Percentiles rank a stretch among this genome's conserved stretches.
Conservation (phyloP, 192 early-diverging fungal genomes). For the Diversispora epigaea region DNA sequence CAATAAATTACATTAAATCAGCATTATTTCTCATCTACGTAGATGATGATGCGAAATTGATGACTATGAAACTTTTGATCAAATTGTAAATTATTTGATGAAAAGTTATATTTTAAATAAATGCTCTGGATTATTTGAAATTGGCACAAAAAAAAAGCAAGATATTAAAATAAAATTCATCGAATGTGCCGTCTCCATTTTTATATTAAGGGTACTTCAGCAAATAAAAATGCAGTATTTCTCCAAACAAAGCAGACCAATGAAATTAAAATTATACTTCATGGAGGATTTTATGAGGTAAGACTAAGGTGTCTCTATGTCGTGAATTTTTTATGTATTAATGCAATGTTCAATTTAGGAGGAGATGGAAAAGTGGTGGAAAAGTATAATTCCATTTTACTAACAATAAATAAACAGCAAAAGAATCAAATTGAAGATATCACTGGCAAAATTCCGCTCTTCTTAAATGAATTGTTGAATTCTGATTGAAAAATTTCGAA, state of each 20-base stretch:
- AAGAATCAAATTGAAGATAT: slow-evolving; percentile 26
- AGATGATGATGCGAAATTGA: too few relatives aligned
- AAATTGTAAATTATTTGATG: too few relatives aligned
- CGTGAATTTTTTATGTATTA: not conserved
- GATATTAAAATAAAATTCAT: too few relatives aligned
- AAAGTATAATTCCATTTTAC: not conserved
- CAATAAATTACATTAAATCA: too few relatives aligned
- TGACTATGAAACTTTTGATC: too few relatives aligned
- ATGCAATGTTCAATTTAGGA: not conserved
- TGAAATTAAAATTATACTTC: not conserved
- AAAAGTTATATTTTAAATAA: too few relatives aligned
- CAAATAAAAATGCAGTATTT: too few relatives aligned
- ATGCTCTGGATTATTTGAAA: too few relatives aligned
- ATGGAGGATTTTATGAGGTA: slow-evolving; percentile 28
- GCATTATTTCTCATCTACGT: too few relatives aligned
- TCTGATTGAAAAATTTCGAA: slow-evolving; percentile 1
- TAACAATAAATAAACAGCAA: slow-evolving; percentile 3
- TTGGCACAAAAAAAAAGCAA: too few relatives aligned
- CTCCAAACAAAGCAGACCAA: not conserved
- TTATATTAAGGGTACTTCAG: slow-evolving; percentile 17
- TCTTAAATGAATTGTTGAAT: not conserved
- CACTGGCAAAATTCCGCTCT: slow-evolving; percentile 11
- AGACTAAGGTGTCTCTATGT: not conserved
- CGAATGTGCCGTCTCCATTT: not conserved
- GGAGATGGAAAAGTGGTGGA: slow-evolving; percentile 14